phyloP scores from a whole-genome alignment of 805 yeast species.

The Candida easanensis region DNA sequence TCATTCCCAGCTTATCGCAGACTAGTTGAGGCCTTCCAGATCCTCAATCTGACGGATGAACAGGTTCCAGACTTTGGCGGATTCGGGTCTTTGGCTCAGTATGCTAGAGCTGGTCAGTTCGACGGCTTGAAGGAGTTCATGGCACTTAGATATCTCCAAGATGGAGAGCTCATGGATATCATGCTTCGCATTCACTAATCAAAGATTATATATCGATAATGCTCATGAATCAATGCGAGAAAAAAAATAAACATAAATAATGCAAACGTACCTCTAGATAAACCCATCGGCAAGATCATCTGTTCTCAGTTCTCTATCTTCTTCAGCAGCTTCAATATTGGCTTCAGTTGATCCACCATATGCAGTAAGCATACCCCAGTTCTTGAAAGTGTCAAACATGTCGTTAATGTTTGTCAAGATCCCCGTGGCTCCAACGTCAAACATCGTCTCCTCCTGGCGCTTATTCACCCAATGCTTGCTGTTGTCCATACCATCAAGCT shows the following conservation, averaged over 20 bases:
- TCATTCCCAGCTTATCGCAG: conserved; percentile 23
- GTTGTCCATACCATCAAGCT: conserved; percentile 19
- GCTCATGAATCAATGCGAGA: too few species aligned
- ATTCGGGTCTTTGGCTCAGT: conserved; percentile 25
- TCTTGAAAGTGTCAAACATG: conserved; percentile 44
- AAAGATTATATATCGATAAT: too few species aligned
- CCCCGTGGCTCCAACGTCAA: conserved; percentile 70
- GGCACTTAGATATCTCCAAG: conserved; percentile 23
- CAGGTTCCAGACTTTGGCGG: conserved; percentile 12
- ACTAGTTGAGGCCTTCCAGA: conserved; percentile 19
- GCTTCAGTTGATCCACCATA: too few species aligned
- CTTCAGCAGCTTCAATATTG: conserved; percentile 1
- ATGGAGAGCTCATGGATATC: conserved; percentile 36
- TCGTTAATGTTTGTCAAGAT: conserved; percentile 63
- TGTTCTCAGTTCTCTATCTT: conserved; percentile 3
- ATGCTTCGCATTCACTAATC: conserved; percentile 30
- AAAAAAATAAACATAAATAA: too few species aligned
- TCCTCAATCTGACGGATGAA: conserved; percentile 30
- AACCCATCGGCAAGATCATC: conserved; percentile 11
- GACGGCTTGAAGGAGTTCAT: conserved; percentile 23
- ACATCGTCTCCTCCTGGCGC: conserved; percentile 29
- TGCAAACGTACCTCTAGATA: not conserved
- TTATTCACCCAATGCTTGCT: conserved; percentile 48
- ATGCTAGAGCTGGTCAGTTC: conserved; percentile 30
- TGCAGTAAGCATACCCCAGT: conserved; percentile 22